Percentiles rank a stretch among this genome's conserved stretches.
Conservation (phyloP, 345 rosid genomes). For the Ricinus communis region DNA sequence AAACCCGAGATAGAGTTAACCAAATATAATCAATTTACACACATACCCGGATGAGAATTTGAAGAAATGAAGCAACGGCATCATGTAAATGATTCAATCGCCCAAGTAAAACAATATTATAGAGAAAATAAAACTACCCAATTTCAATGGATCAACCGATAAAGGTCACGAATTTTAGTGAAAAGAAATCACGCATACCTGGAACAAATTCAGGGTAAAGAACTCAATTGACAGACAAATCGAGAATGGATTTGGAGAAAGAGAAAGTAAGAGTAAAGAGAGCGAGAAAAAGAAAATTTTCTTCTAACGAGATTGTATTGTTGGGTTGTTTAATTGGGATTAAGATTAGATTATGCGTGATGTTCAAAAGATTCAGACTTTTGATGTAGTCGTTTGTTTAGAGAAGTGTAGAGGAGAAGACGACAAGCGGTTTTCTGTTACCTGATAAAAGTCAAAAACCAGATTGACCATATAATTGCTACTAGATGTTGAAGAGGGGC, state of each 20-base stretch:
- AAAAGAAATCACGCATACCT: constrained; percentile 22
- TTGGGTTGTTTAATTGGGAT: not conserved
- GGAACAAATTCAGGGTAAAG: not conserved
- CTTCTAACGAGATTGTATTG: not conserved
- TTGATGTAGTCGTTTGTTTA: not conserved
- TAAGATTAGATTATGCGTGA: not conserved
- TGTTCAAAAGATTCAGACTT: not conserved
- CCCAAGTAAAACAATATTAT: not conserved
- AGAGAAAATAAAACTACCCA: not conserved
- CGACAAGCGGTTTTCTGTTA: no score
- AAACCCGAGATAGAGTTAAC: not conserved
- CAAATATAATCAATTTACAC: not conserved
- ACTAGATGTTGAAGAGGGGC: no score
- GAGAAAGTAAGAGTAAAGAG: not conserved
- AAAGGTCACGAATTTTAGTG: constrained; percentile 9
- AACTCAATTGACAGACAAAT: not conserved
- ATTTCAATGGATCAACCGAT: not conserved
- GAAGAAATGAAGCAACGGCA: constrained; percentile 20
- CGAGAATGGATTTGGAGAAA: not conserved
- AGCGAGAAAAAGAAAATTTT: not conserved
- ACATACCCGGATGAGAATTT: constrained; percentile 33
- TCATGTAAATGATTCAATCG: constrained; percentile 24
- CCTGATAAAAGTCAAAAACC: not conserved
- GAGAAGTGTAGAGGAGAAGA: no score
- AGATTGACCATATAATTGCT: not conserved